These are phyloP conservation scores for Oenanthe sinensis DNA, from an alignment of 129 eudicot species.

Conservation along the genomic window DNA sequence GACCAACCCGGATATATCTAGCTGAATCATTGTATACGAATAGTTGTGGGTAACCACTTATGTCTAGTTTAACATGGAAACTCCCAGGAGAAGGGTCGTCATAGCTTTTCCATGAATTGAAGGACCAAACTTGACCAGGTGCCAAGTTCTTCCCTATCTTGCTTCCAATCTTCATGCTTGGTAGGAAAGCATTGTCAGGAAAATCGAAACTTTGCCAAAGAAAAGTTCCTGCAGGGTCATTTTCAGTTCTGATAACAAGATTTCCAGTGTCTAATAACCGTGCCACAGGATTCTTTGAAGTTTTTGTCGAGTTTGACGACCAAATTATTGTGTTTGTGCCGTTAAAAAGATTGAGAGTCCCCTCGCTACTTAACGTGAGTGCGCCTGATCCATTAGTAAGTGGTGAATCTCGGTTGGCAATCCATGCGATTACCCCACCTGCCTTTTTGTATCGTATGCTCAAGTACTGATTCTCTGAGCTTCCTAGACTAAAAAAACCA, in stretches of 20 bases:
- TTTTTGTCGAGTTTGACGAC: constrained; percentile 13
- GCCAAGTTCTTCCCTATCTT: background rate
- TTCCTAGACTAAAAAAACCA: constrained; percentile 9
- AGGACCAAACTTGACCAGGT: background rate
- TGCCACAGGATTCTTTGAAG: background rate
- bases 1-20: background rate
- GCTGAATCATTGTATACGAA: background rate
- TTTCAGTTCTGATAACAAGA: constrained; percentile 6
- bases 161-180: constrained; percentile 7
- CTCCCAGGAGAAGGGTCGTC: background rate
- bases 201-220: constrained; percentile 18
- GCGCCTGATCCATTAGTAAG: background rate
- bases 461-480: constrained; percentile 8
- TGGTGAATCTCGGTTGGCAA: constrained; percentile 16
- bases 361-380: background rate
- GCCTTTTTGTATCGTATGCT: constrained; percentile 16
- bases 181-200: constrained; percentile 10
- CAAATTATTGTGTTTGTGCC: constrained; percentile 11
- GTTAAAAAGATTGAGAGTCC: background rate
- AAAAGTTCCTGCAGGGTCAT: background rate
- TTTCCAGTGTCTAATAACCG: constrained; percentile 15
- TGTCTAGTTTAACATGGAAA: background rate
- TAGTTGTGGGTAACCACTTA: background rate
- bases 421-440: constrained; percentile 7
- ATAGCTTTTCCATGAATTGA: background rate